These are phyloP conservation scores for Lentinus polychrous DNA, from an alignment of 1,284 basidiomycete genomes.

Conservation along the genomic window DNA sequence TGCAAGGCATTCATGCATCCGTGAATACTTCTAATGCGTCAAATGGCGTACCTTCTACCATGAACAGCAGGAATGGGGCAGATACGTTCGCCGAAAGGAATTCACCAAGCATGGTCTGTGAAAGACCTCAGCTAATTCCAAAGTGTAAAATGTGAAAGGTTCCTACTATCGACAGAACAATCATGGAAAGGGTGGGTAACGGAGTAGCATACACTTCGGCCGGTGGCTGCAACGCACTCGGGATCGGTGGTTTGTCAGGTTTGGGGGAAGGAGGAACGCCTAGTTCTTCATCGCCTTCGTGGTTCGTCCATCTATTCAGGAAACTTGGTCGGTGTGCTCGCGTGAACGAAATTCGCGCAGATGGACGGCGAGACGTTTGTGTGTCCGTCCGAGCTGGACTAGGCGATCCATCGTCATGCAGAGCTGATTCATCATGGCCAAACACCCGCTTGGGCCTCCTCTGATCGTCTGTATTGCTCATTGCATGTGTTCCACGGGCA, in stretches of 20 bases:
- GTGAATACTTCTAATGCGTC: not conserved
- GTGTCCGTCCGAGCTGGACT: not conserved
- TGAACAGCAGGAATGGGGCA: slow-evolving; percentile 84
- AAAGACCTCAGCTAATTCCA: slow-evolving; percentile 3
- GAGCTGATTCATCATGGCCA: not conserved
- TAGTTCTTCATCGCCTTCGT: slow-evolving; percentile 18
- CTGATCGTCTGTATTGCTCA: no score
- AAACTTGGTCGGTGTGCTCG: slow-evolving; percentile 20
- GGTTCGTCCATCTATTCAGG: slow-evolving; percentile 18
- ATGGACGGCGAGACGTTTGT: slow-evolving; percentile 9
- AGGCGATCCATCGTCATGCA: not conserved
- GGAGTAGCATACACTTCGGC: slow-evolving; percentile 68
- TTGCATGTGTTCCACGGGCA: no score
- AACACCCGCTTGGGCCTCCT: slow-evolving; percentile 1
- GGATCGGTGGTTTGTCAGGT: slow-evolving; percentile 58
- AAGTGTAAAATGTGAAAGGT: not conserved
- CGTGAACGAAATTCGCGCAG: slow-evolving; percentile 22
- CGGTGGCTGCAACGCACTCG: slow-evolving; percentile 61
- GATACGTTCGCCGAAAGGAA: slow-evolving; percentile 89
- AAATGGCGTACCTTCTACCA: slow-evolving; percentile 71
- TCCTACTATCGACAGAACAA: slow-evolving; percentile 86
- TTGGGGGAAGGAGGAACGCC: slow-evolving; percentile 13
- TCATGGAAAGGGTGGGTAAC: slow-evolving; percentile 81
- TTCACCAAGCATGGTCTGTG: slow-evolving; percentile 86
- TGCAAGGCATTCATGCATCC: slow-evolving; percentile 18